Conservation (phyloP, 2,329 filamentous ascomycete species). For the Aspergillus udagawae region DNA sequence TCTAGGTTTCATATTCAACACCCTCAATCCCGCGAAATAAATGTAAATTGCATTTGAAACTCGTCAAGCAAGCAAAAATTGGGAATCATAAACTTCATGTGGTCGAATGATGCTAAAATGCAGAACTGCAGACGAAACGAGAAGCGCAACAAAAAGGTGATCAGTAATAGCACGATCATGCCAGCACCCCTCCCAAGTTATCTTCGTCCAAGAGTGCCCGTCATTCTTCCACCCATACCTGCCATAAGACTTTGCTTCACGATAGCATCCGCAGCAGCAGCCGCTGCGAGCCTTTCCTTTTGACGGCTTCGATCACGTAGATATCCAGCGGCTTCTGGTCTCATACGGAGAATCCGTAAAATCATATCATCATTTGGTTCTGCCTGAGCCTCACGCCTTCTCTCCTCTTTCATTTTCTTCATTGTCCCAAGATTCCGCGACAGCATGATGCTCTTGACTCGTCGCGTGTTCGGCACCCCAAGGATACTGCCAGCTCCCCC, state of each 20-base stretch:
- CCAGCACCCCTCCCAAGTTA: conserved; percentile 10
- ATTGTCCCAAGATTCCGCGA: conserved; percentile 93
- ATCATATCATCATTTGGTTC: conserved; percentile 99
- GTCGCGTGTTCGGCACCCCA: conserved; percentile 45
- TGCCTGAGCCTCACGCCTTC: conserved; percentile 89
- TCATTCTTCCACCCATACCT: conserved; percentile 52
- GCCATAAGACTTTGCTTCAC: conserved; percentile 82
- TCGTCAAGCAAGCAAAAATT: not conserved
- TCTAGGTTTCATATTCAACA: not conserved
- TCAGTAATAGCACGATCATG: conserved; percentile 5
- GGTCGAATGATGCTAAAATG: conserved; percentile 7
- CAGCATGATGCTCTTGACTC: conserved; percentile 77
- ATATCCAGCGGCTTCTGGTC: conserved; percentile 82
- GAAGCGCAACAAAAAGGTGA: conserved; percentile 1
- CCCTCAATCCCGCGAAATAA: not conserved
- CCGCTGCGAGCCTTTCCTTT: conserved; percentile 86
- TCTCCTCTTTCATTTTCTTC: conserved; percentile 92
- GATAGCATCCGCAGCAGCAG: conserved; percentile 88
- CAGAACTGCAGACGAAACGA: not conserved
- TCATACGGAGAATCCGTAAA: conserved; percentile 87
- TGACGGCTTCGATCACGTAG: conserved; percentile 87
- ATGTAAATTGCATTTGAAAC: not conserved
- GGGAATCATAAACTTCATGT: conserved; percentile 13
- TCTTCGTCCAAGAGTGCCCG: conserved; percentile 37
- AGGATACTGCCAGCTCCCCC: conserved; percentile 44